Evolutionary conservation across 1,139 yeast genomes (phyloP), one percentile per base, ranked within the genome.

Genomic region (Geotrichum candidum): DNA sequence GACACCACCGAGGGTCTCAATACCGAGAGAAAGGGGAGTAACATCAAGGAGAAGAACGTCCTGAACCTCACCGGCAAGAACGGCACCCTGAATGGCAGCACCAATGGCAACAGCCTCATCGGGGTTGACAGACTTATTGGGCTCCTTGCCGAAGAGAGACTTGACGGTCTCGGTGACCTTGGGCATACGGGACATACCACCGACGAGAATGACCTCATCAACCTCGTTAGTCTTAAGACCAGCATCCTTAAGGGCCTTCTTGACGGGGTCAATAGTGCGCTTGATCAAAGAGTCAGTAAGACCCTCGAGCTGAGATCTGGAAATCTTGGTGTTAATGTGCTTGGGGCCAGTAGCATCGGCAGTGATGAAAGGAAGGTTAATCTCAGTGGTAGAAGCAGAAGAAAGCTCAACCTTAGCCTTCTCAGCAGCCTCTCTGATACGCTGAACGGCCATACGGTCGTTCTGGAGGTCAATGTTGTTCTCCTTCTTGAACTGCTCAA

Each of bases 101-200:
- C 99, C 99, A 82, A 94, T 90, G 74, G 99, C 99, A 70, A 94
- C 99, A 68, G 99, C 99, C 83, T 94, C 99, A 79, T 94, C 99
- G 73, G 99, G 99, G 88, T 94, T 95, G 76, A 94, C 98, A 70
- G 97, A 92, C 85, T 94, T 95, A 69, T 96, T 90, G 74, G 99
- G 97, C 75, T 94, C 97, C 79, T 85, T 90, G 77, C 95, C 95
- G 79, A 94, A 94, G 72, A 94, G 82, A 68, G 84, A 78, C 82
- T 91, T 92, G 77, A 94, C 99, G 72, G 98, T 92, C 77, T 91
- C 97, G 68, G 90, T 83, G 76, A 94, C 98, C 87, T 94, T 95
- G 80, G 99, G 99, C 99, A 94, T 94, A 84, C 99, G 90, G 67
- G 98, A 88, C 99, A 92, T 94, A 87, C 99, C 99, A 85, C 99